phyloP scores from a whole-genome alignment of 768 basidiomycete genomes.

The Lactifluus hygrophoroides region DNA sequence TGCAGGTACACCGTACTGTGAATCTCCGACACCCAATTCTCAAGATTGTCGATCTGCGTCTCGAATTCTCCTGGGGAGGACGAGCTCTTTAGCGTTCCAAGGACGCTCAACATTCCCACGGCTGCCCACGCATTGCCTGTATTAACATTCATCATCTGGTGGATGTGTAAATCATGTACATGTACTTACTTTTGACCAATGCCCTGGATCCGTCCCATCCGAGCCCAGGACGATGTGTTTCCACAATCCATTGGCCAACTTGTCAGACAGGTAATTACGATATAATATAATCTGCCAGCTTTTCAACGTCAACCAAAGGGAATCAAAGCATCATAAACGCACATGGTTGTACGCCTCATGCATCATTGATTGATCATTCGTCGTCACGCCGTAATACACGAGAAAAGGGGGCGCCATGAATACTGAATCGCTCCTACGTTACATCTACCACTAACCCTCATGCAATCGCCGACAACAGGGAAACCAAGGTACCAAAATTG shows the following conservation, averaged over 20 bases:
- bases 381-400: constrained; percentile 69
- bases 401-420: constrained; percentile 87
- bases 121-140: constrained; percentile 86
- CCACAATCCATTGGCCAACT: constrained; percentile 50
- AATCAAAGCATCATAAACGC: background rate
- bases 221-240: constrained; percentile 61
- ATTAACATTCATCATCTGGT: background rate
- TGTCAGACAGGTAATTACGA: constrained; percentile 52
- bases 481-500: constrained; percentile 85
- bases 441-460: background rate
- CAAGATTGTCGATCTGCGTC: constrained; percentile 48
- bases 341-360: constrained; percentile 57
- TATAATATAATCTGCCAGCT: constrained; percentile 47
- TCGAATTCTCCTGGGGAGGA: constrained; percentile 41
- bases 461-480: too few relatives aligned
- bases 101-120: constrained; percentile 76
- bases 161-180: too few relatives aligned
- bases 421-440: constrained; percentile 61
- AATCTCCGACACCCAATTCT: constrained; percentile 62
- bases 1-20: constrained; percentile 59
- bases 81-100: constrained; percentile 63
- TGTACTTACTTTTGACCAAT: too few relatives aligned
- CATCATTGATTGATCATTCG: constrained; percentile 49
- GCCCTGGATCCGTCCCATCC: constrained; percentile 47
- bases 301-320: background rate